Base-by-base conservation (phyloP, 2,329 filamentous ascomycete species). In the Penicillium vulpinum region DNA sequence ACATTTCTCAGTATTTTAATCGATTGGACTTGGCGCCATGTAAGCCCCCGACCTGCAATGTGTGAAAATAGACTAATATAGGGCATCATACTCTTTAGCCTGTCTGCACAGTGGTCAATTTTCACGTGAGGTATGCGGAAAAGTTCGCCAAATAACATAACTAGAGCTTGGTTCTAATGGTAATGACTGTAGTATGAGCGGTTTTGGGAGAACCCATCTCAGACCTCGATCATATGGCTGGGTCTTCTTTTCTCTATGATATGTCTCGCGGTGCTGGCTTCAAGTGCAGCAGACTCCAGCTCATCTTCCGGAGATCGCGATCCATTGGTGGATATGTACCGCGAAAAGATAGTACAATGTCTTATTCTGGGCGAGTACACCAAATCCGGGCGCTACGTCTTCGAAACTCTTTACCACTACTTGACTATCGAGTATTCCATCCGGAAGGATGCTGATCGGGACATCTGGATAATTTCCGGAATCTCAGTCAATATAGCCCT, bases 401-500 rank as follows among this genome's bases (percentile, higher is more conserved):
- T 86, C 22, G 83, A 86, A 65, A 82, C 82, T 0, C 69, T 86
- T 15, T 78, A 84, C 8, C 69, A 83, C 15, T 81, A 85, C 61
- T 71, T 83, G 2, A 78, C 83, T 57, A 79, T 80, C 24, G 82
- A 85, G 60, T 81, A 82, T 62, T 76, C 77, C 4, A 71, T 80
- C 2, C 81, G 75, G 52, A 72, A 77, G 62, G 83, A 86, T 63
- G 77, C 82, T 2, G 79, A 83, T 54, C 74, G 78, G 3, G 80
- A 81, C n/a, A 79, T 83, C 10, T 76, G 84, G 63, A 73, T 83
- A 21, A 74, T 85, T 49, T 78, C 80, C 4, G 78, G 79, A 13
- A 74, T 85, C 51, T 78, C 83, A 33, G 79, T 83, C 5, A 77
- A 83, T n/a, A 69, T 85, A 10, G 83, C 83, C 2, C 83, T 84